Evolutionary conservation across 2,329 filamentous ascomycete species (phyloP), one percentile per base, ranked within the genome.

Genomic region (Xylariaceae sp.): DNA sequence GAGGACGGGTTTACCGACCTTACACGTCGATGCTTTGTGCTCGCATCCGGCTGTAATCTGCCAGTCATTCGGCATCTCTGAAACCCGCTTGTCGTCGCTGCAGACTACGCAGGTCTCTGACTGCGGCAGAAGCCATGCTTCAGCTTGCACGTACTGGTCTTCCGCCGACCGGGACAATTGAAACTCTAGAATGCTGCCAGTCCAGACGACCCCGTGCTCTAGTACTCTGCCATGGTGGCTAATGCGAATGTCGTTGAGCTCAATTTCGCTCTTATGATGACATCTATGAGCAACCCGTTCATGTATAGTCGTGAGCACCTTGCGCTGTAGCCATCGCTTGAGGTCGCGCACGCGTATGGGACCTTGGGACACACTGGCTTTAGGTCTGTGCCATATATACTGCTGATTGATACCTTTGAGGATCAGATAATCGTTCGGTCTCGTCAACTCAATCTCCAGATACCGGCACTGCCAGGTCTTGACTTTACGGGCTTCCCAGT

Each of bases 21-120:
- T 62, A 51, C 65, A 67, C 2, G 54, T 51, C 0, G 42, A 49
- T 4, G 57, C 42, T 22, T 45, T 38, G 41, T 66, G 59, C 12
- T 48, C 38, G 45, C 64, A 67, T 9, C 43, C 34, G 0, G 34
- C 18, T 3, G 64, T 59, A 33, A 64, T 52, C 3, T 42, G 52
- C n/a, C 48, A 39, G 17, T 26, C 30, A 6, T 44, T 44, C 2
- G 64, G 61, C 48, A 66, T 56, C 38, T 64, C 61, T 9, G 54
- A 59, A 4, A 59, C 45, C 24, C 51, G 52, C 48, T 63, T 66
- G 22, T 60, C 56, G 32, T 66, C 64, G 16, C 55, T 44, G 39
- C 64, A 67, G 12, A 63, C 54, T 17, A 47, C 43, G 43, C 65
- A 68, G 12, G 46, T 54, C 38, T 61, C 57, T 0, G 55, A 54